Evolutionary conservation across 2,329 filamentous ascomycete genomes (phyloP).

Genomic region (Podosphaera xanthii): DNA sequence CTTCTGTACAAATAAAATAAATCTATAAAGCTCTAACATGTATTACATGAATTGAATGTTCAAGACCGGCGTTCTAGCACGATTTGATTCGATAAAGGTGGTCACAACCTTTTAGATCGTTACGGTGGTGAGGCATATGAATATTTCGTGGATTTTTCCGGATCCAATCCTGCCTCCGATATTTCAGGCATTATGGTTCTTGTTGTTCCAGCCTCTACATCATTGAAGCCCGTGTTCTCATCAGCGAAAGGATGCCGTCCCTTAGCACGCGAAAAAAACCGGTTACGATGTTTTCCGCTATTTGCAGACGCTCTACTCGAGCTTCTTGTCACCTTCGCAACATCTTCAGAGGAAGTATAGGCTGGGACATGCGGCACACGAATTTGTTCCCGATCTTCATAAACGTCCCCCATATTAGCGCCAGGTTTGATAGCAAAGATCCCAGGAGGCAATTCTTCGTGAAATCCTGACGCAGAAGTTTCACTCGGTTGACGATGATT

Average conservation of each 20-base stretch:
- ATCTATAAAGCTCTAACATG: too few species aligned
- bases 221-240: slow-evolving; percentile 10
- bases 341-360: slow-evolving; percentile 14
- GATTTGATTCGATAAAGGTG: background rate
- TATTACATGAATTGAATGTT: too few species aligned
- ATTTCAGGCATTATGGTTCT: slow-evolving; percentile 20
- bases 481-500: slow-evolving; percentile 29
- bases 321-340: slow-evolving; percentile 4
- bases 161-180: background rate
- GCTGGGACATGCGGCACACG: slow-evolving; percentile 19
- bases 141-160: background rate
- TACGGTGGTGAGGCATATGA: too few species aligned
- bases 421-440: slow-evolving; percentile 34
- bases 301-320: slow-evolving; percentile 16
- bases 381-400: slow-evolving; percentile 26
- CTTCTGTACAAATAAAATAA: too few species aligned
- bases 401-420: slow-evolving; percentile 41
- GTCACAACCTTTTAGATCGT: too few species aligned
- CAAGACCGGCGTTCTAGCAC: background rate
- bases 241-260: slow-evolving; percentile 13
- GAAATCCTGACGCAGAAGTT: slow-evolving; percentile 33
- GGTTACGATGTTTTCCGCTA: slow-evolving; percentile 28
- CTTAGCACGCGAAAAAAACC: slow-evolving; percentile 33
- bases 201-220: slow-evolving; percentile 13
- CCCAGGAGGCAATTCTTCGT: slow-evolving; percentile 49